Evolutionary conservation across 306 rosid genomes (phyloP), one percentile per base, ranked within the genome.

Genomic region (Rosa rugosa): DNA sequence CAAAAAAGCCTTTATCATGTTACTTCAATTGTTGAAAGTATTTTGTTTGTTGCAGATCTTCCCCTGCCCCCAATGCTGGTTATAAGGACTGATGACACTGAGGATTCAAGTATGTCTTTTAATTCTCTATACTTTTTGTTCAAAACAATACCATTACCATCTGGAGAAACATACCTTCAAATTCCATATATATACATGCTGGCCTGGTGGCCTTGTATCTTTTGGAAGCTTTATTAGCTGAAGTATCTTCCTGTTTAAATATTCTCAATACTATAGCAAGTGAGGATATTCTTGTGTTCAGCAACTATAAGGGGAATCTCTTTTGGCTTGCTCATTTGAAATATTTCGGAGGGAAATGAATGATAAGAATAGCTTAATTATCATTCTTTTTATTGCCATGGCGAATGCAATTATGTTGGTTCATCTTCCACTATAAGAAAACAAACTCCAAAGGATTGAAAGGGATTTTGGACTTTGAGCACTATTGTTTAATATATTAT

Each of bases 51-150:
- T 72, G 69, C 90, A 93, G 97, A 93, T 84, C 97, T 91, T 86
- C 93, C 89, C 12, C 81, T 93, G 5, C 94, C 97, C 5, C 93
- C 90, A 40, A 86, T 92, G 47, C 84, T 93, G 76, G 88, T 86
- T 81, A 93, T 84, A 73, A 87, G 97, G 23, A 83, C 94, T 11
- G 94, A 91, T 60, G 97, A 93, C 77, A 87, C 89, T 0, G 97
- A 93, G 83, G 97, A 93, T 51, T 77, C 93, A 42, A 93, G 98
- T 93, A 91, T 47, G 94, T 72, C 23, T 64, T 72, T 68, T 69
- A 6, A 65, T 73, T 20, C 77, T 18, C 50, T 16, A 18, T 11
- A 8, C 25, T 18, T 41, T 76, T 73, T 69, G 3, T 74, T 72
- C 69, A 34, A 79, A 9, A 72, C 12, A 18, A 57, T 22, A 8